Evolutionary conservation across 345 rosid genomes (phyloP), one percentile per base, ranked within the genome.

Genomic region (Cardiospermum halicacabum): DNA sequence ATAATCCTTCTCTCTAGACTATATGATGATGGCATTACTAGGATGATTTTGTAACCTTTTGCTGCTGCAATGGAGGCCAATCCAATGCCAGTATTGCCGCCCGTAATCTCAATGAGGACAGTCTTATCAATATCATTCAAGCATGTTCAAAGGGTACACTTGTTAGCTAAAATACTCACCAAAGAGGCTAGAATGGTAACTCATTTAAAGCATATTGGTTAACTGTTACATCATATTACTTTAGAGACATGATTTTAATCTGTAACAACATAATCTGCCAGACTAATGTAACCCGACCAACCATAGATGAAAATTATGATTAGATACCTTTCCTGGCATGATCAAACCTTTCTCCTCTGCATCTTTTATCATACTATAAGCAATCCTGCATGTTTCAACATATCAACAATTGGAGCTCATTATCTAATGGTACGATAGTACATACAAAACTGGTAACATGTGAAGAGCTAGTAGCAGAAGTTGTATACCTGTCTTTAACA

Each of bases 31-130:
- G 97, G 91, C 96, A 89, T 83, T 11, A 68, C 39, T 3, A 88
- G 63, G 21, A 84, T 74, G 53, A 84, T 74, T 73, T 70, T 87
- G 80, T 85, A 89, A 39, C 91, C 91, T 71, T 68, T 84, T 19
- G 78, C 71, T 42, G 96, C 95, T 7, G 87, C 91, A 26, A 89
- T 68, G 40, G 69, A 79, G 1, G 93, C 96, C 69, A 91, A 39
- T 36, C 89, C 93, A 31, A 89, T 92, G 68, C 96, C 93, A 0
- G 92, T 85, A 75, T 89, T 87, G 12, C 98, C 95, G 53, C 92
- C 64, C 2, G 95, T 92, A 1, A 74, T 61, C 75, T 88, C 93
- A 21, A 83, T 65, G 24, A 77, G 70, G 24, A 79, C 65, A 36
- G 87, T 84, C 92, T 87, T 40, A 12, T 37, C 40, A 65, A 51